Evolutionary conservation across 1,139 yeast species (phyloP), one percentile per base, ranked within the genome.

Genomic region (Diutina neorugosa): DNA sequence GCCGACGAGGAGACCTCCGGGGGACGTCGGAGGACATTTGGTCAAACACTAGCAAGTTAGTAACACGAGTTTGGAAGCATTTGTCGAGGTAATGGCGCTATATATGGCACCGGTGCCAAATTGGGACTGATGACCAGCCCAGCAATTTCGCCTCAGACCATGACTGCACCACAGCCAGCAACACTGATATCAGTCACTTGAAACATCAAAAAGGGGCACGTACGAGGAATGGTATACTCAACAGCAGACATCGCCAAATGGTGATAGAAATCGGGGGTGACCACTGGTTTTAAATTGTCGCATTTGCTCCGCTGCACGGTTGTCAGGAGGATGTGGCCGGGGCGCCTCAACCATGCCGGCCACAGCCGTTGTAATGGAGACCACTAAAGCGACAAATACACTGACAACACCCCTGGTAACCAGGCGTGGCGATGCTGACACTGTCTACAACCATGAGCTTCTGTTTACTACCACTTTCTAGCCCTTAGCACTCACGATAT

Each of bases 201-300:
- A 11, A 2, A n/a, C 5, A 31, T 4, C 37, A 11, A 23, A 12
- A 14, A 42, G 27, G 20, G 23, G 14, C 40, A 20, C 42, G 34
- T 41, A 65, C 57, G 3, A 59, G 60, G 9, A 64, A 65, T 14
- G 65, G 61, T 52, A n/a, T 9, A 20, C 43, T 44, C 31, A 40
- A 37, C 6, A 50, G 52, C 42, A 53, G 41, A 51, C 53, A 53
- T 25, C n/a, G n/a, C n/a, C n/a, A n/a, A n/a, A n/a, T n/a, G 49
- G 27, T 47, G n/a, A n/a, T 44, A 8, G 44, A 34, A 41, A 40
- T 23, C 44, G 19, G 51, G 51, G 34, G 37, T 51, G 44, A 41
- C 42, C 40, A 4, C 19, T 42, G 19, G 14, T 20, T 42, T 42
- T 20, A 18, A 18, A 16, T 18, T 12, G 21, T 42, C 21, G 21